Conservation (phyloP, 2,329 filamentous ascomycete species). For the Malbranchea zuffiana region DNA sequence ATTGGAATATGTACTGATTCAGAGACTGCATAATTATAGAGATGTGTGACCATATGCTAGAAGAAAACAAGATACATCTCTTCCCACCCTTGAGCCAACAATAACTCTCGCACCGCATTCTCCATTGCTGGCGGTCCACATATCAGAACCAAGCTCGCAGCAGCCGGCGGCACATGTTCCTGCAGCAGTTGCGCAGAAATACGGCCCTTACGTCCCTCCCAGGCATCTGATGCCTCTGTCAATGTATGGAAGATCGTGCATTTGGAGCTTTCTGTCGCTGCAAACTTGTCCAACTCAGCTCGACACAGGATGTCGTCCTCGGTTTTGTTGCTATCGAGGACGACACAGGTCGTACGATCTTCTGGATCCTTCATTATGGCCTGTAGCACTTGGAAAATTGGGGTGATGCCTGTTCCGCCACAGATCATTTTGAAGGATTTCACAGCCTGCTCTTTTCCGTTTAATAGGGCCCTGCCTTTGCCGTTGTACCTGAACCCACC, state of each 20-base stretch:
- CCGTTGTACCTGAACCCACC: conserved; percentile 76
- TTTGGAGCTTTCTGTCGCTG: conserved; percentile 39
- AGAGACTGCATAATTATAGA: no score
- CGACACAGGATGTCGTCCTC: conserved; percentile 76
- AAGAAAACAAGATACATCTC: conserved; percentile 6
- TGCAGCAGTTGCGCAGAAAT: conserved; percentile 39
- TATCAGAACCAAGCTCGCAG: conserved; percentile 6
- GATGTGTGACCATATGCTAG: no score
- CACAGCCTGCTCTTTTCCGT: conserved; percentile 46
- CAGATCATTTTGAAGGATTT: conserved; percentile 75
- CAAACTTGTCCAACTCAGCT: conserved; percentile 57
- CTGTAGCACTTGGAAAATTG: conserved; percentile 72
- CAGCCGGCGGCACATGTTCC: not conserved
- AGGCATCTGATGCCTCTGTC: conserved; percentile 50
- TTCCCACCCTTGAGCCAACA: conserved; percentile 3
- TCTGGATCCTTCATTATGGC: conserved; percentile 55
- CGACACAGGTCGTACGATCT: conserved; percentile 57
- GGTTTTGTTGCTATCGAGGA: conserved; percentile 67
- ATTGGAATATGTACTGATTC: no score
- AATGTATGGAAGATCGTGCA: conserved; percentile 61
- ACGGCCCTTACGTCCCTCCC: conserved; percentile 58
- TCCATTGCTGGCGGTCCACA: conserved; percentile 5
- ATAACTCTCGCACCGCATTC: not conserved
- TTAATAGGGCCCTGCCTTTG: conserved; percentile 51
- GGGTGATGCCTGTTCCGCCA: conserved; percentile 83